Base-by-base conservation (phyloP, 2,329 filamentous ascomycete genomes). In the Atkinsonella texensis region DNA sequence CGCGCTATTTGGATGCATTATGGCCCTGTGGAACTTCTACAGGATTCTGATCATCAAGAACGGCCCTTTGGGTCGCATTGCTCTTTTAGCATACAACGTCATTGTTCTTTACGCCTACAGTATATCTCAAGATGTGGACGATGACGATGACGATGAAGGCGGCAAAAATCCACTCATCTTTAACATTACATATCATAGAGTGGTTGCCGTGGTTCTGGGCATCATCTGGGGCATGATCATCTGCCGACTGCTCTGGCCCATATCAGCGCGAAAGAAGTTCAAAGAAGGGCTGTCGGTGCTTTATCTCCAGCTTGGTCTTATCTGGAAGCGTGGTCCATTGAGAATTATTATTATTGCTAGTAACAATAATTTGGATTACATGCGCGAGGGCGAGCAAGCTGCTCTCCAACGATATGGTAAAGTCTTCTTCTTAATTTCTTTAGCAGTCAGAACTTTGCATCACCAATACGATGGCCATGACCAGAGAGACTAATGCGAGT, bases 31-130 rank as follows among this genome's bases (percentile, higher is more conserved):
- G 63, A 93, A 88, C 59, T 95, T 95, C 62, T 95, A 91, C 67
- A 83, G 96, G 61, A 96, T 94, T 57, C 73, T 97, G 50, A 87
- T 84, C 31, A 78, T 83, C 62, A 84, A 85, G 44, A 91, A 91
- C 65, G 90, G 87, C 0, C 89, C 91, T 0, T 85, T 97, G 68
- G 91, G 90, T 42, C 84, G 93, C 49, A 97, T 96, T 63, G 93
- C 94, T 55, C 80, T 97, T 63, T 78, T 98, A 45, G 95, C 91
- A 1, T 98, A 97, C 74, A 98, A 98, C 63, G 83, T 98, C 43
- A 91, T 88, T 17, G 89, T 89, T 8, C 76, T 98, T 2, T 98
- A 98, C 65, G 89, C 90, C 10, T 98, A 97, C 69, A 93, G 87
- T 50, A 75, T 97, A 10, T 85, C 86, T 0, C 84, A 89, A 55